phyloP scores from a whole-genome alignment of 768 basidiomycete genomes.

The Sistotremastrum niveocremeum region DNA sequence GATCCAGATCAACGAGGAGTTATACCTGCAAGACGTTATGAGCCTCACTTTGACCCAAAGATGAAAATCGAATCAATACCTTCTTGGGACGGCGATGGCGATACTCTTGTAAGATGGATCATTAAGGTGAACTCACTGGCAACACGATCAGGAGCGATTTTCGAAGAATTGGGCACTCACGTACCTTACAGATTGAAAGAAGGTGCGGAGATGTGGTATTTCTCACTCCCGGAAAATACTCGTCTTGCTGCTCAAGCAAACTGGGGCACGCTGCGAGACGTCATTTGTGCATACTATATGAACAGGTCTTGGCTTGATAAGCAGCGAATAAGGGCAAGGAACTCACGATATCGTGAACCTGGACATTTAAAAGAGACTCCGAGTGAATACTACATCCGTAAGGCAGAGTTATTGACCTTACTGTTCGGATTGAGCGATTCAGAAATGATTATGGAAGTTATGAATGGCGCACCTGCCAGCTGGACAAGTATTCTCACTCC shows the following conservation, averaged over 20 bases:
- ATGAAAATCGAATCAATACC: constrained; percentile 19
- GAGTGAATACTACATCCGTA: constrained; percentile 23
- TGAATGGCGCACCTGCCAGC: constrained; percentile 18
- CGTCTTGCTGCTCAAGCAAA: constrained; percentile 10
- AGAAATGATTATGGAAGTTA: constrained; percentile 22
- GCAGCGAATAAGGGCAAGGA: constrained; percentile 15
- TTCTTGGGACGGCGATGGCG: constrained; percentile 20
- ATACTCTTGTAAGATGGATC: constrained; percentile 18
- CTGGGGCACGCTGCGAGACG: constrained; percentile 17
- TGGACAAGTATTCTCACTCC: constrained; percentile 16
- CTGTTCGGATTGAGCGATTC: constrained; percentile 11
- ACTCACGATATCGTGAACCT: constrained; percentile 16
- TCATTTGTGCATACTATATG: constrained; percentile 20
- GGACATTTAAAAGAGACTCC: constrained; percentile 16
- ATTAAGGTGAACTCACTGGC: constrained; percentile 15
- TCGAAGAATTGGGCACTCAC: constrained; percentile 16
- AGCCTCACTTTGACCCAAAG: constrained; percentile 20
- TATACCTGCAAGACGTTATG: too few relatives aligned
- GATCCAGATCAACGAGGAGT: too few relatives aligned
- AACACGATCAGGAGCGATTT: constrained; percentile 9
- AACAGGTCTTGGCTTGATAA: constrained; percentile 18
- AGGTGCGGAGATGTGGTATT: constrained; percentile 20
- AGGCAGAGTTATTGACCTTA: constrained; percentile 13
- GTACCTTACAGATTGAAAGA: constrained; percentile 17
- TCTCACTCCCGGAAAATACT: constrained; percentile 7